phyloP scores from a whole-genome alignment of 768 basidiomycete genomes.

The Russula ochroleuca region DNA sequence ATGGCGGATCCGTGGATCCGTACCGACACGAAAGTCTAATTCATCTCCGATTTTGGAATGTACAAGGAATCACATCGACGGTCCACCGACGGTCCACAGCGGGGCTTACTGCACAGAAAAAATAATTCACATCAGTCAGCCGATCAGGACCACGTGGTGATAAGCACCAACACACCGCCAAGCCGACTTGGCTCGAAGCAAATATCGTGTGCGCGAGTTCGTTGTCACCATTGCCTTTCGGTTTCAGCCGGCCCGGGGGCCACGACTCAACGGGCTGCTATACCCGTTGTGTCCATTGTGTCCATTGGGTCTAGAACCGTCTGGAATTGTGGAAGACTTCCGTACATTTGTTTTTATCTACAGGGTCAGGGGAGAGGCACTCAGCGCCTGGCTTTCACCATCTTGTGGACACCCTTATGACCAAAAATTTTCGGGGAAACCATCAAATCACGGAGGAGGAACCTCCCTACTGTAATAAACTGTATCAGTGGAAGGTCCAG shows the following conservation, averaged over 20 bases:
- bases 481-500: background rate
- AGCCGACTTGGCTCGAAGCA: no score
- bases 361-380: slow-evolving; percentile 5
- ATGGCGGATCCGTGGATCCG: background rate
- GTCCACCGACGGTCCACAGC: background rate
- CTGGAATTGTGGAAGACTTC: background rate
- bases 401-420: background rate
- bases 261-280: background rate
- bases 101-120: background rate
- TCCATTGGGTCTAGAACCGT: background rate
- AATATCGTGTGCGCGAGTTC: no score
- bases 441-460: background rate
- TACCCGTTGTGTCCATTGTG: background rate
- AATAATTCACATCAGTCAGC: slow-evolving; percentile 3
- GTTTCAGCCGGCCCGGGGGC: background rate
- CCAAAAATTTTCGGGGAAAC: slow-evolving; percentile 3
- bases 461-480: background rate
- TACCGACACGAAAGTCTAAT: slow-evolving; percentile 6
- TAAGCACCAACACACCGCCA: no score
- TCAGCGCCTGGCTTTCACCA: slow-evolving; percentile 2
- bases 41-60: background rate
- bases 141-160: background rate
- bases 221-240: background rate
- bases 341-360: background rate
- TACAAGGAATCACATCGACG: background rate